A percentile compares a stretch with the other conserved stretches of the same genome.
These are phyloP conservation scores for Salvia hispanica DNA, from an alignment of 257 asterid species.

Conservation along the genomic window DNA sequence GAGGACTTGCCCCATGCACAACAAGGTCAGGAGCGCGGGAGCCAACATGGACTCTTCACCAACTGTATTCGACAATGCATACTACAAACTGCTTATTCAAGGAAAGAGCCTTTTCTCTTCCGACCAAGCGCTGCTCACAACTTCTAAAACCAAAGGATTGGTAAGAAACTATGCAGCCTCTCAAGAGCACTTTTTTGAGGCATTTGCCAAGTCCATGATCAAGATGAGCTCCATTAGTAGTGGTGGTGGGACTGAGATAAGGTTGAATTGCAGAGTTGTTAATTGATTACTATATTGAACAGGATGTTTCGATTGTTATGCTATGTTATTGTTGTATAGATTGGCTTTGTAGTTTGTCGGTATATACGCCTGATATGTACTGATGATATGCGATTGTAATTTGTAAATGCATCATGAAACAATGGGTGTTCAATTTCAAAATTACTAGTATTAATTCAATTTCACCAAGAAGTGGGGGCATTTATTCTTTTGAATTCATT, in stretches of 20 bases:
- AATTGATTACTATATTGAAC: slow-evolving; percentile 28
- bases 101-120: slow-evolving; percentile 76
- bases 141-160: slow-evolving; percentile 51
- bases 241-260: slow-evolving; percentile 62
- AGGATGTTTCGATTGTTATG: not conserved
- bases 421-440: not conserved
- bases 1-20: slow-evolving; percentile 60
- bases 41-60: slow-evolving; percentile 64
- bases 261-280: slow-evolving; percentile 56
- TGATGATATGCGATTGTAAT: not conserved
- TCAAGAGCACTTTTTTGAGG: slow-evolving; percentile 51
- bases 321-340: not conserved
- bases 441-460: no score
- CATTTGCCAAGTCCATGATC: slow-evolving; percentile 75
- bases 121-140: slow-evolving; percentile 61
- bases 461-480: not conserved
- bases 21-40: slow-evolving; percentile 69
- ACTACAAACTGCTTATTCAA: slow-evolving; percentile 66
- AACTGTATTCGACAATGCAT: slow-evolving; percentile 61
- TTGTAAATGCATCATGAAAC: not conserved
- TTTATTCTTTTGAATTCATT: not conserved
- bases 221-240: slow-evolving; percentile 67
- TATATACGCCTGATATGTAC: not conserved
- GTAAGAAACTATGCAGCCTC: slow-evolving; percentile 60
- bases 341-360: not conserved